Conservation (phyloP, 2,329 filamentous ascomycete species). For the Talaromyces sp. region DNA sequence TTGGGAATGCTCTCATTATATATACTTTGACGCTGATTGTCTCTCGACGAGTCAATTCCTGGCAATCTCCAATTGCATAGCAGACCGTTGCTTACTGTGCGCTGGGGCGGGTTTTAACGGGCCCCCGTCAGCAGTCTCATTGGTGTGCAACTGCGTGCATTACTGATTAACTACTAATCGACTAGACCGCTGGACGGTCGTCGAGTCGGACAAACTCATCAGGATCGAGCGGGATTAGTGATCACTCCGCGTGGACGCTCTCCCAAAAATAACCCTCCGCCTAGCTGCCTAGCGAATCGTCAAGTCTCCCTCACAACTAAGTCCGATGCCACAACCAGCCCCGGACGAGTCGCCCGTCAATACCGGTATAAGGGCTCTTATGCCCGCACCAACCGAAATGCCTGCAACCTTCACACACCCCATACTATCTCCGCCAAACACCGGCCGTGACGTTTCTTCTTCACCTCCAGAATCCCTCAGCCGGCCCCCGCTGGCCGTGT, state of each 20-base stretch:
- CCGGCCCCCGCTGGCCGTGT: constrained; percentile 6
- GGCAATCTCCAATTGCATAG: background rate
- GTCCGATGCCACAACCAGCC: constrained; percentile 11
- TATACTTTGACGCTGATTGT: background rate
- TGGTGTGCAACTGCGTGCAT: background rate
- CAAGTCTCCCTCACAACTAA: background rate
- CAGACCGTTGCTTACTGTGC: background rate
- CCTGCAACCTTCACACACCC: constrained; percentile 13
- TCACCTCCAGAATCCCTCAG: constrained; percentile 5
- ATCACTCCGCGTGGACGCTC: background rate
- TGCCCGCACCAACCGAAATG: constrained; percentile 10
- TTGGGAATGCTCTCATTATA: background rate
- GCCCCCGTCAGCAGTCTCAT: background rate
- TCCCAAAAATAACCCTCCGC: constrained; percentile 4
- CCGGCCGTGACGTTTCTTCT: constrained; percentile 10
- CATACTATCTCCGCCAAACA: constrained; percentile 16
- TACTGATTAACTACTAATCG: background rate
- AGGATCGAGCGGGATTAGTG: constrained; percentile 1
- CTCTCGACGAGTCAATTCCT: background rate
- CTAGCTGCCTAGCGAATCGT: background rate
- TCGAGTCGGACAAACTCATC: background rate
- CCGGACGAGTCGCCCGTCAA: constrained; percentile 14
- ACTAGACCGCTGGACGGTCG: constrained; percentile 9
- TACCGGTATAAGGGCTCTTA: constrained; percentile 2
- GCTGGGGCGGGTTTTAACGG: background rate